Base-by-base conservation (phyloP, 805 yeast genomes). In the Scheffersomyces ergatensis region DNA sequence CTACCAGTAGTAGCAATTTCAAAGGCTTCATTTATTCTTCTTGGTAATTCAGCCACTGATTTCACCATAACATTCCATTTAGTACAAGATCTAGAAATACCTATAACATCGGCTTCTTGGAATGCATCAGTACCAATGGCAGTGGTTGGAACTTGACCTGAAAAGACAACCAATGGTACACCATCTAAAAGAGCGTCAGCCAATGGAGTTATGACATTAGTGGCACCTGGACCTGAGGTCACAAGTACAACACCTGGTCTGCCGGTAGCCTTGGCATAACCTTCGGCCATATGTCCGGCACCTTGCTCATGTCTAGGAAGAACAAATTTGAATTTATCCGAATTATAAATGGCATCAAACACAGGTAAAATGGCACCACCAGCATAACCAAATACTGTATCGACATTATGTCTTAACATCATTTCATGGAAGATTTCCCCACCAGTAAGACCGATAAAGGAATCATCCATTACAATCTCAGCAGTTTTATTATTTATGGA, bases 241-340 rank as follows among this genome's bases (percentile, higher is more conserved):
- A 93, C 99, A 55, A 93, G 73, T 37, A 93, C 98, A 49, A 93
- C 95, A 70, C 99, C 99, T 12, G 97, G 95, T 67, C 88, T 93
- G 44, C 98, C 99, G 15, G 81, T 69, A 31, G 96, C 99, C 52
- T 95, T 78, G 42, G 99, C 97, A 54, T 93, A 93, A 45, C 99
- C 99, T 70, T 93, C 97, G 42, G 99, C 99, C 98, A 93, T 93
- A 68, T 93, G 99, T 39, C 99, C 99, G 14, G 98, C 99, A 63
- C 99, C 99, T 70, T 93, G 99, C 67, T 93, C 99, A 65, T 93
- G 98, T 57, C 95, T 80, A 36, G 99, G 99, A 49, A 93, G 72
- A 42, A 93, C 87, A 60, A 93, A 93, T 53, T 83, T 80, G 76
- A 93, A 92, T 57, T 85, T 80, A 42, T 83, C 82, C 16, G 96